Evolutionary conservation across 345 rosid species (phyloP).

Genomic region (Citrus mangshanensis): DNA sequence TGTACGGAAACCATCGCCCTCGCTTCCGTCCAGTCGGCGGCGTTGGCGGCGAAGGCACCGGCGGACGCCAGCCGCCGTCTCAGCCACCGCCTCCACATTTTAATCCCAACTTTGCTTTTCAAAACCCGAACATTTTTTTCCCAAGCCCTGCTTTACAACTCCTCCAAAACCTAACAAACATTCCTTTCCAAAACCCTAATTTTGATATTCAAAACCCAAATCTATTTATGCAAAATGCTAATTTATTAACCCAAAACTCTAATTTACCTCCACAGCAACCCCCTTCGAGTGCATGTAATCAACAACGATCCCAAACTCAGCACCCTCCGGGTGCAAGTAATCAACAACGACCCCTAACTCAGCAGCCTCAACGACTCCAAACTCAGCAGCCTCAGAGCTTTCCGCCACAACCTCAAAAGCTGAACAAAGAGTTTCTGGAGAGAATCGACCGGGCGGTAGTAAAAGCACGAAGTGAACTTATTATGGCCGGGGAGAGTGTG

Average conservation of each 20-base stretch:
- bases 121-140: conserved; percentile 24
- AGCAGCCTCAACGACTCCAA: background rate
- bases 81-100: conserved; percentile 14
- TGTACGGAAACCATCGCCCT: conserved; percentile 26
- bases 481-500: conserved; percentile 54
- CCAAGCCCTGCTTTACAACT: conserved; percentile 26
- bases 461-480: conserved; percentile 37
- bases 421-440: conserved; percentile 17
- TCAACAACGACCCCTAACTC: background rate
- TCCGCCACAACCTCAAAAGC: conserved; percentile 15
- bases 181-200: conserved; percentile 27
- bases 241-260: conserved; percentile 24
- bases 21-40: conserved; percentile 23
- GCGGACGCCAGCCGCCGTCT: conserved; percentile 9
- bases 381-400: conserved; percentile 21
- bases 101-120: conserved; percentile 27
- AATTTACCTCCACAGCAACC: conserved; percentile 26
- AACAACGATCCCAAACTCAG: background rate
- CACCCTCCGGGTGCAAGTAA: no score
- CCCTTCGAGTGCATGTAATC: conserved; percentile 13
- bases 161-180: conserved; percentile 29
- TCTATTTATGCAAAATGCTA: conserved; percentile 27
- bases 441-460: conserved; percentile 43
- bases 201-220: background rate
- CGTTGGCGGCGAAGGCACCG: conserved; percentile 2